Base-by-base conservation (phyloP, 2,329 filamentous ascomycete genomes). In the Dothideomycetes sp. region DNA sequence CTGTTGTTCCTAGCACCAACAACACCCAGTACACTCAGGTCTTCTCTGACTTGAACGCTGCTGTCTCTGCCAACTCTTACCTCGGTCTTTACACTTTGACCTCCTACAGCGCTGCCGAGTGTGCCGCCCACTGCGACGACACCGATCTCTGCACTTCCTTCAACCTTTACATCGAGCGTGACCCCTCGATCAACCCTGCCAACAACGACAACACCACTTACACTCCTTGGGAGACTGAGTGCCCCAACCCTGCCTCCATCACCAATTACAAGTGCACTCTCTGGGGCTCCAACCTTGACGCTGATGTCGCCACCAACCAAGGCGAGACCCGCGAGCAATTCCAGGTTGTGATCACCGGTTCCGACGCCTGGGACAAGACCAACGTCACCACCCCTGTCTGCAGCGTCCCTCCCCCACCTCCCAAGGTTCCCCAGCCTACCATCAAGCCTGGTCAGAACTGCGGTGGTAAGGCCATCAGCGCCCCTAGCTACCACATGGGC, bases 191-290 rank as follows among this genome's bases (percentile, higher is more conserved):
- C 33, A 55, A 54, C 42, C 58, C 58, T 36, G 49, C 48, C 38
- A 49, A 38, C 41, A 55, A 49, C 47, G 49, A 51, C 36, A 49
- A 45, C 34, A 51, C 49, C 29, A 41, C 48, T 17, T 29, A 32
- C 13, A 55, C 51, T 29, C 47, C 47, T 23, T 52, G 51, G 47
- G 49, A 47, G 18, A 41, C 45, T 23, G 47, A 49, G 44, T 64
- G 61, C 54, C 55, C 59, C 10, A 58, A 60, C 48, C 59, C 59
- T 24, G 41, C 54, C 9, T 56, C 57, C 11, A 57, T 60, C 40
- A 61, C 60, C 44, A 59, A 56, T 52, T 61, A 57, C 55, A 61
- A 61, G 51, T 63, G 61, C 52, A 57, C 59, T 6, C 54, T 63
- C 22, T 63, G 56, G 56, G 58, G 59, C 25, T 57, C 57, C 40